Evolutionary conservation across 345 rosid species (phyloP).

Genomic region (Cardamine resedifolia): DNA sequence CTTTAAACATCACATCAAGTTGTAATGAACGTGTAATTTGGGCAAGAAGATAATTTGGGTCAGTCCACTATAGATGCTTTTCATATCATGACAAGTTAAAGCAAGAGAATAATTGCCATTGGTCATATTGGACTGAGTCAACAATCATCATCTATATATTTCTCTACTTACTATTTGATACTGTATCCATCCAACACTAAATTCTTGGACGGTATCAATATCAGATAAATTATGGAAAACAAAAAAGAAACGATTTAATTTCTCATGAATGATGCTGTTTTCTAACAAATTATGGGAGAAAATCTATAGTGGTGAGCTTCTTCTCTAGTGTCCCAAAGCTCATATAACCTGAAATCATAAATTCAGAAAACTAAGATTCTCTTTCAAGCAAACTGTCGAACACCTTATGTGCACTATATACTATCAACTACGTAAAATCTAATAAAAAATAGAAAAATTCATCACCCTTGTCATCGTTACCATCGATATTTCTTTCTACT

Average conservation of each 20-base stretch:
- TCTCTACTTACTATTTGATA: too few species aligned
- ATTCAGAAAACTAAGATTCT: background rate
- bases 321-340: constrained; percentile 8
- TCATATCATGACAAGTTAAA: background rate
- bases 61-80: background rate
- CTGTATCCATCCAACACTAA: background rate
- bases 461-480: too few species aligned
- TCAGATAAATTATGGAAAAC: too few species aligned
- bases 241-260: too few species aligned
- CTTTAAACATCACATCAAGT: background rate
- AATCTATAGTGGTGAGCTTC: constrained; percentile 13
- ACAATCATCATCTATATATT: too few species aligned
- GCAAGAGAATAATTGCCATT: background rate
- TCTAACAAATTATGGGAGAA: constrained; percentile 12
- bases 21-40: background rate
- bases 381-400: constrained; percentile 12
- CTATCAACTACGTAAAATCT: background rate
- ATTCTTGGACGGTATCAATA: background rate
- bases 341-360: constrained; percentile 5
- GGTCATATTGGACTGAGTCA: too few species aligned
- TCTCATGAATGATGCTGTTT: constrained; percentile 1
- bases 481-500: too few species aligned
- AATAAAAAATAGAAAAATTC: too few species aligned
- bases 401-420: constrained; percentile 20
- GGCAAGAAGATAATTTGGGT: background rate